Evolutionary conservation across 805 yeast species (phyloP).

Genomic region (Scheffersomyces amazonensis): DNA sequence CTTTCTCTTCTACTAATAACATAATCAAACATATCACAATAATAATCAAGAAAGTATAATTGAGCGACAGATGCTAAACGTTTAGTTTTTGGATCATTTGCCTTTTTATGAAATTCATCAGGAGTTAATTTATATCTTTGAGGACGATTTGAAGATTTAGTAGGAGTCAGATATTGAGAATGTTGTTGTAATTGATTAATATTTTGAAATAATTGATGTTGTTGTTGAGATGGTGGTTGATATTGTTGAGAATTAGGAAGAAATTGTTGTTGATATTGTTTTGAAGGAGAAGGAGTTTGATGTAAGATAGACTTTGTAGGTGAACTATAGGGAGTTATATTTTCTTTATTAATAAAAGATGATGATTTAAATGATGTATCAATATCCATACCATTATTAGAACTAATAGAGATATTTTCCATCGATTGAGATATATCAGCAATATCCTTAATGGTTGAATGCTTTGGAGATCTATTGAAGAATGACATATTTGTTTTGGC

Average conservation of each 20-base stretch:
- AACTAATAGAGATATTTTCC: conserved; percentile 39
- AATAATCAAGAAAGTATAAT: conserved; percentile 89
- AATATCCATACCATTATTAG: conserved; percentile 37
- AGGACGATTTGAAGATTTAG: neutral
- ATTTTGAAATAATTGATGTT: conserved; percentile 11
- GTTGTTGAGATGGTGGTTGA: conserved; percentile 26
- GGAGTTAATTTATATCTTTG: conserved; percentile 16
- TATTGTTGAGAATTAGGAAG: conserved; percentile 25
- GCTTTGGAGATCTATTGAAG: conserved; percentile 17
- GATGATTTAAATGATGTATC: conserved; percentile 28
- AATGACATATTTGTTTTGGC: too few species aligned
- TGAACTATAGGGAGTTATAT: conserved; percentile 31
- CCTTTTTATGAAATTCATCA: conserved; percentile 54
- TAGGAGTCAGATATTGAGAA: conserved; percentile 13
- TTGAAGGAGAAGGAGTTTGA: conserved; percentile 18
- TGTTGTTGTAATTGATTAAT: conserved; percentile 29
- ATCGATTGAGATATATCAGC: conserved; percentile 40
- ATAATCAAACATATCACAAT: conserved; percentile 94
- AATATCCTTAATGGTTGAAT: conserved; percentile 13
- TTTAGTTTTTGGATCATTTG: conserved; percentile 72
- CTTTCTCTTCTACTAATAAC: conserved; percentile 84
- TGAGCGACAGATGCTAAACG: conserved; percentile 89
- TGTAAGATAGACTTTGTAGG: conserved; percentile 37
- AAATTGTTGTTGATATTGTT: conserved; percentile 11
- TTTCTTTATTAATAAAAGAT: conserved; percentile 29